Conservation (phyloP, 441 rosid species). For the Hura crepitans region DNA sequence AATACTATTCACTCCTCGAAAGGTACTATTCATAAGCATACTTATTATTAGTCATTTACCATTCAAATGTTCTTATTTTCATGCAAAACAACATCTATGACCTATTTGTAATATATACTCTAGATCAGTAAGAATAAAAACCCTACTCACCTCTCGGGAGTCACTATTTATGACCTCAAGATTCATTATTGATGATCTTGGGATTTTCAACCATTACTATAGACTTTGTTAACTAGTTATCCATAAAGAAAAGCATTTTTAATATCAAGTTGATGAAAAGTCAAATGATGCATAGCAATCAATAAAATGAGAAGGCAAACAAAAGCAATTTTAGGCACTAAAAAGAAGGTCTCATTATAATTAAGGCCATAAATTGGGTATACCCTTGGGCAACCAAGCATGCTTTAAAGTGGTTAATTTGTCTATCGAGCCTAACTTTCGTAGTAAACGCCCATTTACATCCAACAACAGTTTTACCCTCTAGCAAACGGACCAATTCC, state of each 20-base stretch:
- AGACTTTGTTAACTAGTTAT: background rate
- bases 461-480: background rate
- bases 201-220: too few species aligned
- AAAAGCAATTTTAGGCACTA: background rate
- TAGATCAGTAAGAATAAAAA: too few species aligned
- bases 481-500: background rate
- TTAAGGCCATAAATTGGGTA: background rate
- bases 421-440: background rate
- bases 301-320: background rate
- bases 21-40: too few species aligned
- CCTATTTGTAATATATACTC: too few species aligned
- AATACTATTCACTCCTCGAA: too few species aligned
- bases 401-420: background rate
- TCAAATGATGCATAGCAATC: background rate
- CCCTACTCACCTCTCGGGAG: too few species aligned
- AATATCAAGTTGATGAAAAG: background rate
- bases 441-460: conserved; percentile 14
- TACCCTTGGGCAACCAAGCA: background rate
- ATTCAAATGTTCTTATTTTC: too few species aligned
- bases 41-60: too few species aligned
- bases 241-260: conserved; percentile 2
- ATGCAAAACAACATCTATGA: too few species aligned
- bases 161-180: too few species aligned
- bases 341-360: conserved; percentile 16
- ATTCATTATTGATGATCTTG: too few species aligned